phyloP scores from a whole-genome alignment of 805 yeast species.

The Candida tallmaniae region DNA sequence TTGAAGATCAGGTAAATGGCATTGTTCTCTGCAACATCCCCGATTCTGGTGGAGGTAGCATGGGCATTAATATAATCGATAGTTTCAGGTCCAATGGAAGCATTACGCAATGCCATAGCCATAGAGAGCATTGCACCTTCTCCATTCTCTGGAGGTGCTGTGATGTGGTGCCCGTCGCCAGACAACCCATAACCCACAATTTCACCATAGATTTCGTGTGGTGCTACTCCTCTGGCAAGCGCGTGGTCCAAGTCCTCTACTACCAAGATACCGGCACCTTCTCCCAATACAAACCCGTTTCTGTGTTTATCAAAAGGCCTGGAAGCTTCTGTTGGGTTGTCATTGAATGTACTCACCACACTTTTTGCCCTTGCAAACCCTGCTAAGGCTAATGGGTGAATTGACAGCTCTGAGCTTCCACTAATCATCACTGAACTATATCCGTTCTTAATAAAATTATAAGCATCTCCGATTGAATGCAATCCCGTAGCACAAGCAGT shows the following conservation, averaged over 20 bases:
- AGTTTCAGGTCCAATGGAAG: constrained; percentile 41
- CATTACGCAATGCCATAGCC: constrained; percentile 62
- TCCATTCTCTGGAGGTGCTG: constrained; percentile 83
- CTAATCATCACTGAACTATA: constrained; percentile 85
- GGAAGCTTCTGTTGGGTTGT: constrained; percentile 61
- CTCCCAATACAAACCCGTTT: constrained; percentile 88
- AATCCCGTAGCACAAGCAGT: constrained; percentile 98
- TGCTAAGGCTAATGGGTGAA: constrained; percentile 81
- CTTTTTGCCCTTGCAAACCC: constrained; percentile 91
- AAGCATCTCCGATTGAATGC: constrained; percentile 91
- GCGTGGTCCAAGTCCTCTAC: constrained; percentile 82
- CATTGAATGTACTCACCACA: constrained; percentile 59
- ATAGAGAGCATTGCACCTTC: constrained; percentile 82
- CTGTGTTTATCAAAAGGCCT: constrained; percentile 82
- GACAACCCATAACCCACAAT: constrained; percentile 84
- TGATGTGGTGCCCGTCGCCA: constrained; percentile 90
- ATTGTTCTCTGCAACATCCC: constrained; percentile 81
- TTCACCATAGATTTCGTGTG: constrained; percentile 67
- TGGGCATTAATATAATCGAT: constrained; percentile 90
- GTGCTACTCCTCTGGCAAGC: constrained; percentile 45
- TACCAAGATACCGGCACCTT: constrained; percentile 82
- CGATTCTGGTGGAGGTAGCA: constrained; percentile 88
- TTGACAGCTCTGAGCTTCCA: constrained; percentile 88
- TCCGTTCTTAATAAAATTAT: constrained; percentile 70
- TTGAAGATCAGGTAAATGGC: constrained; percentile 63